phyloP scores from a whole-genome alignment of 768 basidiomycete genomes.

The Ramaria sp. region DNA sequence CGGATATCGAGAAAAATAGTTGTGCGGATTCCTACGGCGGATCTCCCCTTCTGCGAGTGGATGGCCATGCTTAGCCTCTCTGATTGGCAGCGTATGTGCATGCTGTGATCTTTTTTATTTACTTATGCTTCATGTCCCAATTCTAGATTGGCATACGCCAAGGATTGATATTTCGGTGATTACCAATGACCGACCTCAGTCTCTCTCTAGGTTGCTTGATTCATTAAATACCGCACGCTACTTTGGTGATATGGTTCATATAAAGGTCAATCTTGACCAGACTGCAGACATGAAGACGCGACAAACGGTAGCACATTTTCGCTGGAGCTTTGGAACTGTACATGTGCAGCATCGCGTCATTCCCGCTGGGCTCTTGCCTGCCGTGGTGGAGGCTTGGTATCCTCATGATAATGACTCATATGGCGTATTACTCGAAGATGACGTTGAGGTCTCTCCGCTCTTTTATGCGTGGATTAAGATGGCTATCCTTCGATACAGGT shows the following conservation, averaged over 20 bases:
- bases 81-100: slow-evolving; percentile 46
- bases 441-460: slow-evolving; percentile 73
- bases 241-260: slow-evolving; percentile 54
- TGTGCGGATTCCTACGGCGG: slow-evolving; percentile 35
- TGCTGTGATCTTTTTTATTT: background rate
- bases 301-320: slow-evolving; percentile 33
- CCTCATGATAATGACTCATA: slow-evolving; percentile 63
- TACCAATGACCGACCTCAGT: slow-evolving; percentile 64
- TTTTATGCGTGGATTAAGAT: slow-evolving; percentile 85
- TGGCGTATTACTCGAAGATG: slow-evolving; percentile 75
- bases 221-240: slow-evolving; percentile 50
- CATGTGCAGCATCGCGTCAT: slow-evolving; percentile 62
- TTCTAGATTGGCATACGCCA: slow-evolving; percentile 64
- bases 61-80: slow-evolving; percentile 43
- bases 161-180: slow-evolving; percentile 62
- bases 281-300: slow-evolving; percentile 55
- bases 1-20: slow-evolving; percentile 16
- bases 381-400: slow-evolving; percentile 87
- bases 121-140: slow-evolving; percentile 10
- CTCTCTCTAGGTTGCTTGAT: slow-evolving; percentile 52
- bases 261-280: slow-evolving; percentile 70
- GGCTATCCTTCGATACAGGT: slow-evolving; percentile 69
- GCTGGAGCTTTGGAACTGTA: slow-evolving; percentile 51
- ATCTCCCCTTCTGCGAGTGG: slow-evolving; percentile 48
- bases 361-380: slow-evolving; percentile 71